phyloP scores from a whole-genome alignment of 2,329 filamentous ascomycete species.

The Phialophora verrucosa region DNA sequence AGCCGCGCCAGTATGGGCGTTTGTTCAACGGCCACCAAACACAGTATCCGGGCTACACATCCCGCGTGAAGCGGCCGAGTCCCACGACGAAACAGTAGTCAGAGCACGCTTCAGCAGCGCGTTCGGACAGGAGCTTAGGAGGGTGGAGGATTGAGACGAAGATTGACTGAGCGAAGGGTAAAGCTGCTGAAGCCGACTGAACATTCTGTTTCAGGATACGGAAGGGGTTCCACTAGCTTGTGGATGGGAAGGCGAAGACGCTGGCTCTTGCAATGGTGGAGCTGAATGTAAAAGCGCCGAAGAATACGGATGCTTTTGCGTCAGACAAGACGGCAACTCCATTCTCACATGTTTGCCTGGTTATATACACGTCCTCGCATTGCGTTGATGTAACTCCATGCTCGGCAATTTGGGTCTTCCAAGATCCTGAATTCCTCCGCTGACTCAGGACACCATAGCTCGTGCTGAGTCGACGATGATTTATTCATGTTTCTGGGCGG shows the following conservation, averaged over 20 bases:
- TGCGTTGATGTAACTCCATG: conserved; percentile 40
- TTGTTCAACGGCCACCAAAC: background rate
- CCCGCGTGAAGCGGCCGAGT: background rate
- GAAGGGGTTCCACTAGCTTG: background rate
- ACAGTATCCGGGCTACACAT: background rate
- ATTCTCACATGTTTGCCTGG: conserved; percentile 13
- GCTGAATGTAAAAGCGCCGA: background rate
- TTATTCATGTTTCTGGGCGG: conserved; percentile 40
- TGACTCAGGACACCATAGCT: background rate
- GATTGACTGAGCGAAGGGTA: background rate
- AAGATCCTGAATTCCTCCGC: background rate
- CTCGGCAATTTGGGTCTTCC: conserved; percentile 34
- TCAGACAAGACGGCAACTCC: conserved; percentile 11
- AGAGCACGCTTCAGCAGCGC: background rate
- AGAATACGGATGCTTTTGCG: background rate
- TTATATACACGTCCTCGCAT: conserved; percentile 47
- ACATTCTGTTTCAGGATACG: background rate
- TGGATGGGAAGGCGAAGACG: background rate
- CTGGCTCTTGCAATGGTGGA: background rate
- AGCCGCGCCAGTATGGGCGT: background rate
- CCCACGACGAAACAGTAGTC: background rate
- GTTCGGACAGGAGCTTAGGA: background rate
- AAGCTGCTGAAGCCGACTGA: background rate
- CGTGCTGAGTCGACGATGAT: background rate
- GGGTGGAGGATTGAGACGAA: background rate